phyloP scores from a whole-genome alignment of 2,329 filamentous ascomycete genomes.

The Aschersonia sp. region DNA sequence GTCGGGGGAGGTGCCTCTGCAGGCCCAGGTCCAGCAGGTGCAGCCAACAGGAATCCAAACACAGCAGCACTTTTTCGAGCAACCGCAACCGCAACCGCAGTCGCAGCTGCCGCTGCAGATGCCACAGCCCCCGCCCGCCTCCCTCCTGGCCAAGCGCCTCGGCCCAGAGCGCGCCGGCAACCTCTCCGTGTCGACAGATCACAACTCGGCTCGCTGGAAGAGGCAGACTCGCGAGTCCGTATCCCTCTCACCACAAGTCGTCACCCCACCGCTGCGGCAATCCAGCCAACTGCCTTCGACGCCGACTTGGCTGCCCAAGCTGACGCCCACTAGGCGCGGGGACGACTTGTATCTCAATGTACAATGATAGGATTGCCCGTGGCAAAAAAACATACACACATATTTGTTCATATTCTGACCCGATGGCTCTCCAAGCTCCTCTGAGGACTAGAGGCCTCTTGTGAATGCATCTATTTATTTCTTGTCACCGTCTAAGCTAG shows the following conservation, averaged over 20 bases:
- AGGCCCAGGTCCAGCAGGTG: no score
- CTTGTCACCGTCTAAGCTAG: no score
- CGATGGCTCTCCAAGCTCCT: not conserved
- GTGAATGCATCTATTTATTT: no score
- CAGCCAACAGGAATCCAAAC: no score
- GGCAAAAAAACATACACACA: no score
- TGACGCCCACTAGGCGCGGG: conserved; percentile 53
- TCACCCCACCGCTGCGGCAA: not conserved
- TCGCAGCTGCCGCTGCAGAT: not conserved
- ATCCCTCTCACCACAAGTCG: conserved; percentile 1
- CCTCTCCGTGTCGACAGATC: conserved; percentile 21
- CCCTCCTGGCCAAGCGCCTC: conserved; percentile 37
- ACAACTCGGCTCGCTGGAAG: not conserved
- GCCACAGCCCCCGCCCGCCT: conserved; percentile 10
- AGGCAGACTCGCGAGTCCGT: conserved; percentile 1
- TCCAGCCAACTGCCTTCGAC: conserved; percentile 6
- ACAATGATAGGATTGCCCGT: conserved; percentile 15
- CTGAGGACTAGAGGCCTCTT: not conserved
- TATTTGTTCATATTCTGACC: not conserved
- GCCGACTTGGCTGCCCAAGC: conserved; percentile 31
- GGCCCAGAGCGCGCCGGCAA: conserved; percentile 33
- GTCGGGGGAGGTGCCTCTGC: no score
- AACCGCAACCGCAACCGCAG: no score
- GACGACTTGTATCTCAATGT: conserved; percentile 49
- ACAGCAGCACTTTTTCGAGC: no score